Base-by-base conservation (phyloP, 192 early-diverging fungal genomes). In the Lunasporangiospora selenospora region DNA sequence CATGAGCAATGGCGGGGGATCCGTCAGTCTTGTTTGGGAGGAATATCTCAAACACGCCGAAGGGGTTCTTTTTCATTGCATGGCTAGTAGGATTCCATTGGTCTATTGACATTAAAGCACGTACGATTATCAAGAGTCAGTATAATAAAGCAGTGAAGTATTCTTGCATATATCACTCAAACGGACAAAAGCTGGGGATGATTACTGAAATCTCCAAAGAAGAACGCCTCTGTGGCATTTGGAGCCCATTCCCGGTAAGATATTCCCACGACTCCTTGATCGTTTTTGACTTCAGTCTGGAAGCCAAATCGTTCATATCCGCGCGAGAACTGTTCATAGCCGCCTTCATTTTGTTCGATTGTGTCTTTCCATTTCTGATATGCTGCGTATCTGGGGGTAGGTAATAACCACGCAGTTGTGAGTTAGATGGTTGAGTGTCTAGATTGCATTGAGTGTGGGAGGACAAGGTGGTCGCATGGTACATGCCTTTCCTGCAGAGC, bases 201-300 rank as follows among this genome's bases (percentile, higher is more conserved):
- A 80, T 76, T 81, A 93, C 91, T 98, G 77, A 98, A 98, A 38
- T 97, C 95, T 33, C 97, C 97, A 59, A 96, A 83, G 31, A 98
- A 82, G 53, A 78, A 89, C 19, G 95, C 95, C 26, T 75, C 70
- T 15, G 54, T 67, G 8, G 90, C 95, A 41, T 87, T 88, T 7
- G 97, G 97, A 33, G 95, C 95, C 95, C 95, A 98, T 77, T 98
- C 97, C n/a, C 93, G 81, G 79, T 97, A 98, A 5, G 81, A 59
- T 46, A 96, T 89, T 21, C 80, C 84, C n/a, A n/a, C n/a, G n/a
- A n/a, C n/a, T n/a, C n/a, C n/a, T n/a, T n/a, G n/a, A 4, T 65
- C 47, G 3, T 57, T 51, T 43, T 89, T 83, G 15, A 63, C 33
- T n/a, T 76, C 77, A 19, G 91, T 81, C 57, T 89, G 86, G 63